Conservation (phyloP, 1,139 yeast species). For the Hyphopichia buzzinii region DNA sequence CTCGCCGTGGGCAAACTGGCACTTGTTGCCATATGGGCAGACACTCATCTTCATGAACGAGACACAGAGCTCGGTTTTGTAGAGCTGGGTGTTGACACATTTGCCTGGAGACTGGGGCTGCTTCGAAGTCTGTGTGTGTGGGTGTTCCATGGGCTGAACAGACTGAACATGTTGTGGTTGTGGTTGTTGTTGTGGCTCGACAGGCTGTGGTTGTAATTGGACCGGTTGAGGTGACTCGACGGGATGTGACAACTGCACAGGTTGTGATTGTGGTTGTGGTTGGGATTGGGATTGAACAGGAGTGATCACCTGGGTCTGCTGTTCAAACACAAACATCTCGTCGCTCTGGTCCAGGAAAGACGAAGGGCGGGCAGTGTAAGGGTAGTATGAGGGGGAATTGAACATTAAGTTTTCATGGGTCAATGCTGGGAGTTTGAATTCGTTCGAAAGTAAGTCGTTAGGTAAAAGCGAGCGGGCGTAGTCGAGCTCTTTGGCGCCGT, state of each 20-base stretch:
- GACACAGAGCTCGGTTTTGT: constrained; percentile 89
- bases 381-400: constrained; percentile 4
- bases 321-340: constrained; percentile 26
- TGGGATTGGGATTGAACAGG: constrained; percentile 8
- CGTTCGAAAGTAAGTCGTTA: constrained; percentile 9
- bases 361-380: constrained; percentile 5
- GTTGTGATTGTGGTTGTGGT: constrained; percentile 10
- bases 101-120: constrained; percentile 3
- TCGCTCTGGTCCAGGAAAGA: constrained; percentile 15
- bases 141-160: constrained; percentile 6
- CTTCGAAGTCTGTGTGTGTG: background rate
- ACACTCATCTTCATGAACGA: constrained; percentile 68
- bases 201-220: constrained; percentile 2
- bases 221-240: too few species aligned
- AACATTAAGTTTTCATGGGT: constrained; percentile 20
- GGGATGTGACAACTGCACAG: constrained; percentile 7
- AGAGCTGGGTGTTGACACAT: constrained; percentile 63
- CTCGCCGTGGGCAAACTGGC: constrained; percentile 93
- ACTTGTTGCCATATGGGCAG: constrained; percentile 87
- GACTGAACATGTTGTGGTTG: constrained; percentile 8
- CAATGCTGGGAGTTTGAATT: constrained; percentile 15
- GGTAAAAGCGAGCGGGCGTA: constrained; percentile 22
- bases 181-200: constrained; percentile 6
- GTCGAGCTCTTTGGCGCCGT: constrained; percentile 4
- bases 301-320: constrained; percentile 8